Evolutionary conservation across 1,284 basidiomycete genomes (phyloP).

Genomic region (Taiwanofungus camphoratus): DNA sequence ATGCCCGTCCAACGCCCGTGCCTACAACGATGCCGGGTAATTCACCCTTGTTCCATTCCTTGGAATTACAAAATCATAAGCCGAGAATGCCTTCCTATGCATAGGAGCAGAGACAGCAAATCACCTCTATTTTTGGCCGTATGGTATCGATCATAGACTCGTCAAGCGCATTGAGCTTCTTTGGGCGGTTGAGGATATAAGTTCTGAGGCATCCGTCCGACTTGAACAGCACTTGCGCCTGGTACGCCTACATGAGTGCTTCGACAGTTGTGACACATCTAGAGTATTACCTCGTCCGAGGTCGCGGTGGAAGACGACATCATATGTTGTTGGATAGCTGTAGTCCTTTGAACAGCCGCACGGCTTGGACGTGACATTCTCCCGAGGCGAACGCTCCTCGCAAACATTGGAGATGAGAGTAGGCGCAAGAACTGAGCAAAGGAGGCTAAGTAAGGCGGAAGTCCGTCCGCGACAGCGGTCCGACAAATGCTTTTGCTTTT

Average conservation of each 20-base stretch:
- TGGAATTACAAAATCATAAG: too few species aligned
- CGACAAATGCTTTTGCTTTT: slow-evolving; percentile 1
- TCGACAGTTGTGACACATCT: slow-evolving; percentile 1
- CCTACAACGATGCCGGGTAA: slow-evolving; percentile 77
- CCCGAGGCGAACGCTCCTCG: slow-evolving; percentile 25
- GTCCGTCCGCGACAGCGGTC: background rate
- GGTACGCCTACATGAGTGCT: slow-evolving; percentile 5
- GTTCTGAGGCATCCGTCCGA: slow-evolving; percentile 58
- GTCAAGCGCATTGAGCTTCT: slow-evolving; percentile 86
- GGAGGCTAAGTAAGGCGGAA: too few species aligned
- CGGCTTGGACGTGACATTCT: slow-evolving; percentile 40
- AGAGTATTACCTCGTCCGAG: slow-evolving; percentile 4
- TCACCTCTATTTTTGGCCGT: slow-evolving; percentile 68
- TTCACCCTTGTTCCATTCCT: slow-evolving; percentile 80
- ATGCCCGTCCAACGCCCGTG: slow-evolving; percentile 74
- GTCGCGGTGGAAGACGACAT: slow-evolving; percentile 32
- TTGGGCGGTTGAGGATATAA: slow-evolving; percentile 78
- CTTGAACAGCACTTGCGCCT: slow-evolving; percentile 67
- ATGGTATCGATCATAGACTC: slow-evolving; percentile 77
- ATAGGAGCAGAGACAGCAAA: too few species aligned
- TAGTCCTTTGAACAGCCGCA: slow-evolving; percentile 41
- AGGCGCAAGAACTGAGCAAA: too few species aligned
- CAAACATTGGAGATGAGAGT: slow-evolving; percentile 10
- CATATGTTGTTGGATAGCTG: slow-evolving; percentile 57
- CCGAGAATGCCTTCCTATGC: too few species aligned